A percentile compares a stretch with the other conserved stretches of the same genome.
Evolutionary conservation across 306 rosid species (phyloP).

Genomic region (Abrus pulchellus): DNA sequence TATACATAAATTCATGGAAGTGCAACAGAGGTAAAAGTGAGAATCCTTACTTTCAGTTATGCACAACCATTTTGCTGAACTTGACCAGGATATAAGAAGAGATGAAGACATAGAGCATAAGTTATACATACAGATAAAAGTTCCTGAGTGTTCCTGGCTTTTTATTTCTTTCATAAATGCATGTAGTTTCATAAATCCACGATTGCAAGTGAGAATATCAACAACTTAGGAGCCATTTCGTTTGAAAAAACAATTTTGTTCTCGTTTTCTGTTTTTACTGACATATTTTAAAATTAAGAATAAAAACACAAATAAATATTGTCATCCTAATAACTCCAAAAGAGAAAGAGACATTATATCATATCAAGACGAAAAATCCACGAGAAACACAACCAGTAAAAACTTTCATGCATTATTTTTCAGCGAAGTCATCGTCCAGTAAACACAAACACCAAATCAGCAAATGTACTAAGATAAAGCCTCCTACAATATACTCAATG

Average conservation of each 20-base stretch:
- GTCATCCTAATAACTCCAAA: neutral
- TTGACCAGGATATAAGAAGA: slow-evolving; percentile 16
- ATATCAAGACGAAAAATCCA: neutral
- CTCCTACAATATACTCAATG: neutral
- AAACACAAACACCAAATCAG: neutral
- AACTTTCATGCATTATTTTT: neutral
- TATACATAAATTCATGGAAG: slow-evolving; percentile 25
- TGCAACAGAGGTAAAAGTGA: slow-evolving; percentile 18
- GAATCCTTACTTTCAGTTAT: slow-evolving; percentile 23
- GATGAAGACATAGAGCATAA: neutral
- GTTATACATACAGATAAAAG: neutral
- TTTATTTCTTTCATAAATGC: slow-evolving; percentile 27
- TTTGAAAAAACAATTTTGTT: too few species aligned
- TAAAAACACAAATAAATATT: neutral
- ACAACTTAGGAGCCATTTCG: too few species aligned
- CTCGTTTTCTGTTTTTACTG: too few species aligned
- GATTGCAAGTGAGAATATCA: slow-evolving; percentile 8
- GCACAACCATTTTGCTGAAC: neutral
- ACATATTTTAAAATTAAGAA: too few species aligned
- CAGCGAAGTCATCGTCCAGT: neutral
- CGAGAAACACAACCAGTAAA: slow-evolving; percentile 1
- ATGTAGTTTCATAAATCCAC: neutral
- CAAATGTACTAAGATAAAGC: neutral
- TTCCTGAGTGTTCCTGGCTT: neutral
- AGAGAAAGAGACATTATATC: neutral